Evolutionary conservation across 1,284 basidiomycete genomes (phyloP).

Genomic region (Boletus calvinii): DNA sequence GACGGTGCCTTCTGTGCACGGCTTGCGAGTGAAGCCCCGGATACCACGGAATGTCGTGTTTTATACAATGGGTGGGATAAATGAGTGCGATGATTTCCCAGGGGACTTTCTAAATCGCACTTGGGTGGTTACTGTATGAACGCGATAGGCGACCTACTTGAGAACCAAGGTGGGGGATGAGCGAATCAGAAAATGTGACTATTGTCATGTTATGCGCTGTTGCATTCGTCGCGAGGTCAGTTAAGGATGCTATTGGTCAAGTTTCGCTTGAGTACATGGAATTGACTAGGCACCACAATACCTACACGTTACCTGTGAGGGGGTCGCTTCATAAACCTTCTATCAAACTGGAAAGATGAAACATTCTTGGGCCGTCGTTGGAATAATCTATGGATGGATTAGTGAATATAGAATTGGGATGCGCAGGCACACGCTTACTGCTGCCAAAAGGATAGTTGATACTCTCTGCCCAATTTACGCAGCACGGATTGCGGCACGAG

Average conservation of each 20-base stretch:
- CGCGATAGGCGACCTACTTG: slow-evolving; percentile 45
- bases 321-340: slow-evolving; percentile 3
- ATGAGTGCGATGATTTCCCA: too few species aligned
- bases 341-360: background rate
- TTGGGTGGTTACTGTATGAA: slow-evolving; percentile 57
- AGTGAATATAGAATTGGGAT: slow-evolving; percentile 12
- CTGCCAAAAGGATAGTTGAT: slow-evolving; percentile 53
- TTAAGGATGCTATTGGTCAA: slow-evolving; percentile 60
- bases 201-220: slow-evolving; percentile 47
- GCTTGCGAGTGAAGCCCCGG: slow-evolving; percentile 65
- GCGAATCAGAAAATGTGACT: slow-evolving; percentile 60
- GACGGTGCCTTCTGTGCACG: slow-evolving; percentile 63
- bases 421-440: slow-evolving; percentile 22
- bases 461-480: slow-evolving; percentile 52
- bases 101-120: too few species aligned
- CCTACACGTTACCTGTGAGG: slow-evolving; percentile 48
- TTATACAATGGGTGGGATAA: slow-evolving; percentile 35
- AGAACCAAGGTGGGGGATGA: slow-evolving; percentile 60
- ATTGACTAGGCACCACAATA: background rate
- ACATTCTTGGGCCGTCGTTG: slow-evolving; percentile 45
- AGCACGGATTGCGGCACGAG: slow-evolving; percentile 63
- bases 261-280: slow-evolving; percentile 12
- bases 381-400: slow-evolving; percentile 15
- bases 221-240: slow-evolving; percentile 61
- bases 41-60: slow-evolving; percentile 74